These are phyloP conservation scores for Sporobolomyces pararoseus DNA, from an alignment of 768 basidiomycete species.

Conservation along the genomic window DNA sequence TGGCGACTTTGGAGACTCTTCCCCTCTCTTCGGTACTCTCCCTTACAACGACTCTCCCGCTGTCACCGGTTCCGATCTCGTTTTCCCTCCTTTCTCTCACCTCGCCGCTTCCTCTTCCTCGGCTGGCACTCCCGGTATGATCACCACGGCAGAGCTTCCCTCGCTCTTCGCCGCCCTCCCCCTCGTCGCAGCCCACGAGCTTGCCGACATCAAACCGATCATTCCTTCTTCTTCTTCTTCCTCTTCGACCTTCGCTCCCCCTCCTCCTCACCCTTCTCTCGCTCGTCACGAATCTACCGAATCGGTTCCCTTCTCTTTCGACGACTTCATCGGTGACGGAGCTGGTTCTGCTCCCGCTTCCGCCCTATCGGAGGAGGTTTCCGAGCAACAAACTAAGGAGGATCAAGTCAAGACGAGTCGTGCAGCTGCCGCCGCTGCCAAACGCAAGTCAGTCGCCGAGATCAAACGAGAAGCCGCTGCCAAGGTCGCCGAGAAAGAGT, in stretches of 20 bases:
- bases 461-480: constrained; percentile 30
- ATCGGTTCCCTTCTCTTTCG: constrained; percentile 21
- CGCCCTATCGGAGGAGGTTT: not conserved
- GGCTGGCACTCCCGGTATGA: not conserved
- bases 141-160: constrained; percentile 13
- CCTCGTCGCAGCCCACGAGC: constrained; percentile 12
- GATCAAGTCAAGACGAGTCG: no score
- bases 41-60: constrained; percentile 5
- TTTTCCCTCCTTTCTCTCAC: not conserved
- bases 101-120: not conserved
- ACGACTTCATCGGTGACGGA: constrained; percentile 15
- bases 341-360: not conserved
- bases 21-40: constrained; percentile 32
- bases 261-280: not conserved
- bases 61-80: not conserved
- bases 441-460: constrained; percentile 36
- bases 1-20: constrained; percentile 12
- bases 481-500: constrained; percentile 18
- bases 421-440: not conserved
- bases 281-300: constrained; percentile 13
- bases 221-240: not conserved
- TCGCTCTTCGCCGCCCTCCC: constrained; percentile 6
- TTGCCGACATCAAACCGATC: constrained; percentile 28
- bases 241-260: no score
- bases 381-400: not conserved